Base-by-base conservation (phyloP, 2,329 filamentous ascomycete genomes). In the Lecanicillium sp. region DNA sequence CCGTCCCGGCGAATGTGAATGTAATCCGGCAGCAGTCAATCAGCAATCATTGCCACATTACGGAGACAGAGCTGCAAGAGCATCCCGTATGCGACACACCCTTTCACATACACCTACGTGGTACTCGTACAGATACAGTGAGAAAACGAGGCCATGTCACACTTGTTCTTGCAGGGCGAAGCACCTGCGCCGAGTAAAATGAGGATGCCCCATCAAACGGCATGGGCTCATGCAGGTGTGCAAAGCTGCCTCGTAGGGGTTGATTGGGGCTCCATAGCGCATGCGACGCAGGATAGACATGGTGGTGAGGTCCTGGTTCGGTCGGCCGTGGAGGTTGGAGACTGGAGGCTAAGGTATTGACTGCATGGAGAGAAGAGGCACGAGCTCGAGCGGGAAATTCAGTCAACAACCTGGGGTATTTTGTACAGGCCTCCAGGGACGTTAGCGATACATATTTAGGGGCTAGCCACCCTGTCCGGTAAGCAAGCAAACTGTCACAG, bases 161-260 rank as follows among this genome's bases (percentile, higher is more conserved):
- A 23, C 24, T 6, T 8, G 33, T n/a, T 30, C 26, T 26, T 46
- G 35, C 43, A 45, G 43, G 43, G 43, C 23, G 33, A 21, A n/a
- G n/a, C n/a, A n/a, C n/a, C 23, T 21, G 33, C 23, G 15, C 10
- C 24, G 42, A 44, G 26, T 39, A 19, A 46, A 46, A 46, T 46
- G 44, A 46, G 35, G 17, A 30, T 23, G 5, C 33, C 24, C 43
- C 43, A 38, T 45, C 14, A 3, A 29, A 23, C 24, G n/a, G 19
- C 35, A 38, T 46, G n/a, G 43, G 35, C 44, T 39, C 24, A 37
- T 37, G 43, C 43, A 45, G 43, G 43, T 30, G 24, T 15, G 37
- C 30, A 20, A 26, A 33, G 40, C 19, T 19, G 26, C n/a, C n/a
- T n/a, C n/a, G n/a, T n/a, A 14, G 27, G 17, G 12, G 26, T 19